phyloP scores from a whole-genome alignment of 768 basidiomycete species.

The Lentinula boryana region DNA sequence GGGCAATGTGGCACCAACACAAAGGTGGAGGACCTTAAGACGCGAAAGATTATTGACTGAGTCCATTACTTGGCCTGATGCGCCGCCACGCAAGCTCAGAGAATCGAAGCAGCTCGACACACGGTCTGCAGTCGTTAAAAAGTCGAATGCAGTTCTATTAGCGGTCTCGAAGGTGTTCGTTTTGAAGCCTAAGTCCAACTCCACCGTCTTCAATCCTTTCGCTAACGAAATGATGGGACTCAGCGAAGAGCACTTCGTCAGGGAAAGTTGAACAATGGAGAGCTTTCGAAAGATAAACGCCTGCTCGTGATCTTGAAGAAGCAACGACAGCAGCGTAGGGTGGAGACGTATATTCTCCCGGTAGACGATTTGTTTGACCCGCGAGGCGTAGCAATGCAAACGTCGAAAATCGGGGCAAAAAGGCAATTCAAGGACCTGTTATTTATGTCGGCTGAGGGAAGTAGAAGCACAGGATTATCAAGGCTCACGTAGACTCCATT shows the following conservation, averaged over 20 bases:
- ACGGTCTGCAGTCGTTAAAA: constrained; percentile 21
- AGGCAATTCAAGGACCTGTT: background rate
- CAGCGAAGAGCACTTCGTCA: constrained; percentile 16
- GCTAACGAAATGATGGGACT: constrained; percentile 26
- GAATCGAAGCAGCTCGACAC: constrained; percentile 25
- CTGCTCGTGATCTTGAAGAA: constrained; percentile 9
- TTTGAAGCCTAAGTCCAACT: constrained; percentile 35
- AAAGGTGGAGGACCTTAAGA: constrained; percentile 31
- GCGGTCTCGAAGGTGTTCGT: constrained; percentile 9
- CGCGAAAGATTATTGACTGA: constrained; percentile 25
- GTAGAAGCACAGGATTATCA: background rate
- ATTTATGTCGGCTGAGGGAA: background rate
- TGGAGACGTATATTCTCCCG: constrained; percentile 20
- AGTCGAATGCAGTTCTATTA: constrained; percentile 17
- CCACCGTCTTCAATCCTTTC: constrained; percentile 23
- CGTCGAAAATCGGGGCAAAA: constrained; percentile 14
- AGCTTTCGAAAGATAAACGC: constrained; percentile 20
- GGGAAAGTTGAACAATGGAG: constrained; percentile 22
- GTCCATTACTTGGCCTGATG: constrained; percentile 21
- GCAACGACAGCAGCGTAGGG: constrained; percentile 16
- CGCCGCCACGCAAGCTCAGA: constrained; percentile 33
- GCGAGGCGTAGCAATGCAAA: constrained; percentile 27
- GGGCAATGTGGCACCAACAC: constrained; percentile 30
- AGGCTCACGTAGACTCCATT: constrained; percentile 25
- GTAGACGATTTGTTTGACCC: constrained; percentile 31